These are phyloP conservation scores for Stagonosporopsis cucurbitacearum DNA, from an alignment of 2,329 filamentous ascomycete genomes.

Conservation along the genomic window DNA sequence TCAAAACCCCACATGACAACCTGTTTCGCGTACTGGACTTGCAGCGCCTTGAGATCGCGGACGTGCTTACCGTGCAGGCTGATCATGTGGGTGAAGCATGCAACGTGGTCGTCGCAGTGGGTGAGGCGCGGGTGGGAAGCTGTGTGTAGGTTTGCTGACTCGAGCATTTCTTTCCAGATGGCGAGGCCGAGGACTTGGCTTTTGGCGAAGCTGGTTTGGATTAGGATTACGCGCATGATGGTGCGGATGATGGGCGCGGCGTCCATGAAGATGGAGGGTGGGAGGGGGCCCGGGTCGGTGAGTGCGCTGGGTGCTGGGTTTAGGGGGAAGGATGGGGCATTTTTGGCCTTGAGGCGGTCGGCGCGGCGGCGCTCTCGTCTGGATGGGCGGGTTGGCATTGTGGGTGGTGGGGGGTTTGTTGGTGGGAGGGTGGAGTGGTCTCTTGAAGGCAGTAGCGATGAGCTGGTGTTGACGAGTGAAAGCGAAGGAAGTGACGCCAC, in stretches of 20 bases:
- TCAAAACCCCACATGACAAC: slow-evolving; percentile 8
- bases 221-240: neutral
- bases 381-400: neutral
- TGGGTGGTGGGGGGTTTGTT: neutral
- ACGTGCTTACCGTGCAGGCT: neutral
- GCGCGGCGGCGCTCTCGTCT: neutral
- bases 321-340: neutral
- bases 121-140: too few relatives aligned
- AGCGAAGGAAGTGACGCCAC: neutral
- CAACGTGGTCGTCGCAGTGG: neutral
- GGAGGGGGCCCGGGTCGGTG: neutral
- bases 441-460: neutral
- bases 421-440: neutral
- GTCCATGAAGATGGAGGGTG: neutral
- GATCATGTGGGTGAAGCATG: neutral
- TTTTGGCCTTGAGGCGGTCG: neutral
- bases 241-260: neutral
- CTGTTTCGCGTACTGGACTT: neutral
- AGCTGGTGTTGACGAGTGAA: neutral
- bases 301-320: neutral
- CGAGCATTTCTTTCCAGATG: neutral
- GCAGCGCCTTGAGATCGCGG: neutral
- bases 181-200: neutral
- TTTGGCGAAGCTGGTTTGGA: neutral
- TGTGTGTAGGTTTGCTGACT: neutral